Conservation (phyloP, 208 protist species). For the Kentomonas sorsogonicus region DNA sequence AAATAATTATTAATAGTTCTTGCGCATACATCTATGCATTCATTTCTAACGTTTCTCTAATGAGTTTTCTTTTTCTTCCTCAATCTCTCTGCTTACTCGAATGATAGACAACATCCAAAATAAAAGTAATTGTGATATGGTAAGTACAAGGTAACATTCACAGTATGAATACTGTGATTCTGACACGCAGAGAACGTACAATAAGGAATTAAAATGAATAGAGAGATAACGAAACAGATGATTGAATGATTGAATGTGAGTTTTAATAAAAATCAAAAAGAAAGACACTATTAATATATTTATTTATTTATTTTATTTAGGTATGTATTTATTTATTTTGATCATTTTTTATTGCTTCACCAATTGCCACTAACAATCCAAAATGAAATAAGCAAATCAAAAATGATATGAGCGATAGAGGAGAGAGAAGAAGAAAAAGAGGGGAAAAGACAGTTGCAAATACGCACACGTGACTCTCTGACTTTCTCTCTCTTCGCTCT, state of each 20-base stretch:
- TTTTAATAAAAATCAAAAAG: slow-evolving; percentile 5
- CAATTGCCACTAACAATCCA: neutral
- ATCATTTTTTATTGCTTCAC: neutral
- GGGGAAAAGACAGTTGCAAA: too few relatives aligned
- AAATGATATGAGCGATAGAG: neutral
- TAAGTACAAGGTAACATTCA: too few relatives aligned
- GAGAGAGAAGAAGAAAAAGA: too few relatives aligned
- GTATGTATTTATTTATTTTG: slow-evolving; percentile 6
- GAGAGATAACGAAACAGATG: neutral
- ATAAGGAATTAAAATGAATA: neutral
- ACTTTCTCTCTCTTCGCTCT: too few relatives aligned
- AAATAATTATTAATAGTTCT: too few relatives aligned
- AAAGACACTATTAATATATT: slow-evolving; percentile 5
- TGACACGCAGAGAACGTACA: neutral
- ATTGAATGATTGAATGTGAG: neutral
- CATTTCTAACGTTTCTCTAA: too few relatives aligned
- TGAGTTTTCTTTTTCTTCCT: too few relatives aligned
- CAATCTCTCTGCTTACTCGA: too few relatives aligned
- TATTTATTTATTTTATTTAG: slow-evolving; percentile 1
- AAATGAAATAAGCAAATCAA: slow-evolving; percentile 1
- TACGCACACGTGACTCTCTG: too few relatives aligned
- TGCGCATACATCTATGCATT: too few relatives aligned
- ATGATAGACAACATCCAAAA: too few relatives aligned
- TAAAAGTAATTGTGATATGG: too few relatives aligned
- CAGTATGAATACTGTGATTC: neutral